Percentiles rank a stretch among this genome's conserved stretches.
phyloP scores from a whole-genome alignment of 257 asterid genomes.

The Solanum tarijense region DNA sequence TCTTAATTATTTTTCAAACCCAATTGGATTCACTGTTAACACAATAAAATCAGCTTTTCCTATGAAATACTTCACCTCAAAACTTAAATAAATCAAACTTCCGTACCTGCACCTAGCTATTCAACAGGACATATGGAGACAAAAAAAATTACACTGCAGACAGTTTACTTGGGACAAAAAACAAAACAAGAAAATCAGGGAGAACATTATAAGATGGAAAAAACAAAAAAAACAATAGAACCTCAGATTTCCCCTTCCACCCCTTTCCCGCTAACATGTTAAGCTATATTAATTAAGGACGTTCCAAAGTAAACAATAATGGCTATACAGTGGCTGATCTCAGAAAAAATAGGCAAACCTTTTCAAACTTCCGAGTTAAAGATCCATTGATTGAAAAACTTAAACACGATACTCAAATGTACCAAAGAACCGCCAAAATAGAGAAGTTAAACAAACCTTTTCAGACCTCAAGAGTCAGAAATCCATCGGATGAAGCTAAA shows the following conservation, averaged over 20 bases:
- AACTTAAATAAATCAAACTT: neutral
- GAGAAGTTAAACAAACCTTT: neutral
- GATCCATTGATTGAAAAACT: neutral
- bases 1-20: neutral
- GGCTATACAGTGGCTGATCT: neutral
- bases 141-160: neutral
- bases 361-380: neutral
- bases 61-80: neutral
- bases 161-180: neutral
- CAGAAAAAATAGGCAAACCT: neutral
- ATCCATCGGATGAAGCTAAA: neutral
- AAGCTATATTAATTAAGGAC: neutral
- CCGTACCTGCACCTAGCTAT: neutral
- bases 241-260: neutral
- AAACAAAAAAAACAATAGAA: neutral
- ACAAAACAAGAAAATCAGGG: neutral
- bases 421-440: neutral
- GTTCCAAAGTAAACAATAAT: neutral
- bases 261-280: neutral
- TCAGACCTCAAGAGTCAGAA: neutral
- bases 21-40: neutral
- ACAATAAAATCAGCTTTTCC: neutral
- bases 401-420: neutral
- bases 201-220: neutral
- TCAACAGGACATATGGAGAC: neutral